phyloP scores from a whole-genome alignment of 176 grass and related monocot genomes.

The Phoenix roebelenii region DNA sequence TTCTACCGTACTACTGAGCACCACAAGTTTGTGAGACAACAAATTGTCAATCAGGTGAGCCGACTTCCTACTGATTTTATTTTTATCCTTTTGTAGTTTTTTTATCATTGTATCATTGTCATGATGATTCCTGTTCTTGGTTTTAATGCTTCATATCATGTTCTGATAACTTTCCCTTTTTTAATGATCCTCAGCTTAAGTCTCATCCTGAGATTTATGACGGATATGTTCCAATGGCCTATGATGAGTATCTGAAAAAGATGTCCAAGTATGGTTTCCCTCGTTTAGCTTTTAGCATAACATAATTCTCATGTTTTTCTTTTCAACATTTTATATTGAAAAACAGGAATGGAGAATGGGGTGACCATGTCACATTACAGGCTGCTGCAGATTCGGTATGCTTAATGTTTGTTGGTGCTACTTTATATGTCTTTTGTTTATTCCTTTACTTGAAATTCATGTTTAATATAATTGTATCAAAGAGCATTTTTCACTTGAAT shows the following conservation, averaged over 20 bases:
- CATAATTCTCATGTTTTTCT: background rate
- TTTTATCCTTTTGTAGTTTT: background rate
- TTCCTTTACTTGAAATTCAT: background rate
- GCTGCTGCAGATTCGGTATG: slow-evolving; percentile 88
- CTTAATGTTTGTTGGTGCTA: slow-evolving; percentile 12
- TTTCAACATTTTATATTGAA: slow-evolving; percentile 6
- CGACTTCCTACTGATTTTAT: background rate
- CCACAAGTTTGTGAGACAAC: slow-evolving; percentile 76
- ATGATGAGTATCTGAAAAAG: slow-evolving; percentile 75
- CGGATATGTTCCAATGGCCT: slow-evolving; percentile 90
- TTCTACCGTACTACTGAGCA: slow-evolving; percentile 67
- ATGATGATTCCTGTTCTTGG: no score
- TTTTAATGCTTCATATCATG: no score
- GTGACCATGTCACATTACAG: slow-evolving; percentile 93
- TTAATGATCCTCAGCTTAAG: slow-evolving; percentile 46
- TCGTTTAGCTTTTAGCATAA: background rate
- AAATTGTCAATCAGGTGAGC: slow-evolving; percentile 73
- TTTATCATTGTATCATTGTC: background rate
- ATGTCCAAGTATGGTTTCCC: slow-evolving; percentile 57
- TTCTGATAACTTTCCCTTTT: background rate
- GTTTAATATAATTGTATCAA: no score
- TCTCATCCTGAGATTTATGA: slow-evolving; percentile 53
- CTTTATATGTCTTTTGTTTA: background rate
- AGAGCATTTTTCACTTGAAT: no score
- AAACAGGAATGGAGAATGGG: slow-evolving; percentile 83